Conservation (phyloP, 2,329 filamentous ascomycete species). For the Penicillium italicum region DNA sequence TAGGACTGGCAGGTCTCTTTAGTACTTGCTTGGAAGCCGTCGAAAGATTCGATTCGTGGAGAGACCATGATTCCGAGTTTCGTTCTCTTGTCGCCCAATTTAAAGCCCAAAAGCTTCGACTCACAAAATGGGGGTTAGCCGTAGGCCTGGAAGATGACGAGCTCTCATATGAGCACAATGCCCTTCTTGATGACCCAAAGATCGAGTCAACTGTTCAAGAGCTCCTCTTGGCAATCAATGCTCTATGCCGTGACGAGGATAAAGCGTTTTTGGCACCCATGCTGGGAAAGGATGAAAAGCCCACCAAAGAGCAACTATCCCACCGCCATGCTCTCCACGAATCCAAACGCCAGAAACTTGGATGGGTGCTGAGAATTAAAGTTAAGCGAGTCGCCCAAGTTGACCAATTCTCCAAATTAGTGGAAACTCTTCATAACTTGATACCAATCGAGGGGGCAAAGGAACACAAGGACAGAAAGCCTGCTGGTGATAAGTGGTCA, state of each 20-base stretch:
- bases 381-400: slow-evolving; percentile 2
- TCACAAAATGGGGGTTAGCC: slow-evolving; percentile 4
- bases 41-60: slow-evolving; percentile 3
- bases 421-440: slow-evolving; percentile 1
- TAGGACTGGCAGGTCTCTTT: slow-evolving; percentile 8
- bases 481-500: neutral
- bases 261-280: neutral
- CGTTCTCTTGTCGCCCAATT: slow-evolving; percentile 5
- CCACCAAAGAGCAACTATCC: neutral
- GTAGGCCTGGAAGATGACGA: neutral
- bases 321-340: neutral
- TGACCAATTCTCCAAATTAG: slow-evolving; percentile 2
- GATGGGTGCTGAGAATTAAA: slow-evolving; percentile 3
- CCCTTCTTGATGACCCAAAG: slow-evolving; percentile 5
- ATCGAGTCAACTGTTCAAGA: neutral
- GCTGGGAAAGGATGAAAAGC: neutral
- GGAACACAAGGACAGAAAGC: neutral
- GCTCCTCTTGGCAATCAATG: neutral
- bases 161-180: slow-evolving; percentile 2
- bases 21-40: slow-evolving; percentile 6
- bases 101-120: slow-evolving; percentile 6
- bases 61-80: slow-evolving; percentile 2
- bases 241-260: slow-evolving; percentile 1
- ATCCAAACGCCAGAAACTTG: slow-evolving; percentile 6
- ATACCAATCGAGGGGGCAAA: neutral